phyloP scores from a whole-genome alignment of 2,329 filamentous ascomycete genomes.

The Aspergillus amoenus region DNA sequence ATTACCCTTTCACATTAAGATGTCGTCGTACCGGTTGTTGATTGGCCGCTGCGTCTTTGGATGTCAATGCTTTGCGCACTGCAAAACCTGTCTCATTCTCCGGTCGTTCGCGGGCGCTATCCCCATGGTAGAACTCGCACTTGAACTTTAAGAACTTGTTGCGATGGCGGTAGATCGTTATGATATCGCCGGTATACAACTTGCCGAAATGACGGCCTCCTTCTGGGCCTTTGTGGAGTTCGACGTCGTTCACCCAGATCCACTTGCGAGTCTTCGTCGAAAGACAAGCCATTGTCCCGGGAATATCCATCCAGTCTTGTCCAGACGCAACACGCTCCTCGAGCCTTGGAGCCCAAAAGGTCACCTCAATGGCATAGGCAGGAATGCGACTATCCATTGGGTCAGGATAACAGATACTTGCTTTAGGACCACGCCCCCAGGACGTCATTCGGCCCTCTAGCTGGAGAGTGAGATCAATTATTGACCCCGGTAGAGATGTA shows the following conservation, averaged over 20 bases:
- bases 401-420: constrained; percentile 66
- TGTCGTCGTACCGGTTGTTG: constrained; percentile 25
- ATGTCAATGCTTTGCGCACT: constrained; percentile 38
- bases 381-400: constrained; percentile 69
- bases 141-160: constrained; percentile 42
- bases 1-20: constrained; percentile 14
- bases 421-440: constrained; percentile 72
- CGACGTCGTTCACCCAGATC: constrained; percentile 73
- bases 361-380: constrained; percentile 75
- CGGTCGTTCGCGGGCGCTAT: constrained; percentile 44
- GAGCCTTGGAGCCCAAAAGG: constrained; percentile 70
- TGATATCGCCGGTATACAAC: constrained; percentile 72
- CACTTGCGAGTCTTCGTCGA: constrained; percentile 76
- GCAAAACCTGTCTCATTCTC: constrained; percentile 41
- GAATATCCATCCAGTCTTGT: constrained; percentile 55
- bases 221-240: constrained; percentile 57
- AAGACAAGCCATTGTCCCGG: constrained; percentile 67
- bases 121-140: constrained; percentile 49
- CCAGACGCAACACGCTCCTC: constrained; percentile 59
- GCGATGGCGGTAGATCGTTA: constrained; percentile 65
- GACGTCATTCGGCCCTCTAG: constrained; percentile 68
- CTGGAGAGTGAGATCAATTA: constrained; percentile 62
- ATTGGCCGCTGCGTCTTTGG: constrained; percentile 28
- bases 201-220: constrained; percentile 61
- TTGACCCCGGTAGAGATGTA: constrained; percentile 64